Conservation (phyloP, 2,329 filamentous ascomycete species). For the Colletotrichum sansevieriae region DNA sequence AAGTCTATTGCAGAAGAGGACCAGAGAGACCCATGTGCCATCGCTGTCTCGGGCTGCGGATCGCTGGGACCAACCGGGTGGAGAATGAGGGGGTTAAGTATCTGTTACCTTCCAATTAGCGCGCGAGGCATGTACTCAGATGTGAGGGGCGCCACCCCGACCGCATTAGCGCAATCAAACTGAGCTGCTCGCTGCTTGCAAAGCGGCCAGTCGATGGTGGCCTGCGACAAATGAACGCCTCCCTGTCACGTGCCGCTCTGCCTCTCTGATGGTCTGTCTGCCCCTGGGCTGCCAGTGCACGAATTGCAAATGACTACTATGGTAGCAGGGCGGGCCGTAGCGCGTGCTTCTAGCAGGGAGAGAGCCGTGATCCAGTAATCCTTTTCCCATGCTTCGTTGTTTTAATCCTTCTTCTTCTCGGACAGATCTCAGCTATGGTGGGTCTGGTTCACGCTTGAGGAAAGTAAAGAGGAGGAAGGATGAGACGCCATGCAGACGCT, state of each 20-base stretch:
- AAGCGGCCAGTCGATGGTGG: slow-evolving; percentile 34
- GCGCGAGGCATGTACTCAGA: background rate
- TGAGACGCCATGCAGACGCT: slow-evolving; percentile 5
- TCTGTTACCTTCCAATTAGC: slow-evolving; percentile 13
- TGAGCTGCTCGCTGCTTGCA: slow-evolving; percentile 17
- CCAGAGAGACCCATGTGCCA: slow-evolving; percentile 16
- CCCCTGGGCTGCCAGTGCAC: too few species aligned
- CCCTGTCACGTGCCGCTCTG: slow-evolving; percentile 29
- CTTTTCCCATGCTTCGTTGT: background rate
- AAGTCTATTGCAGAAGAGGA: slow-evolving; percentile 17
- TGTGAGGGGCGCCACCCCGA: slow-evolving; percentile 28
- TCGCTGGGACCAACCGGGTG: slow-evolving; percentile 18
- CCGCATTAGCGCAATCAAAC: slow-evolving; percentile 42
- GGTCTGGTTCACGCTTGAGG: background rate
- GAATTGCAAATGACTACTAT: background rate
- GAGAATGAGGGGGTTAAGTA: slow-evolving; percentile 28
- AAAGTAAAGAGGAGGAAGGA: slow-evolving; percentile 8
- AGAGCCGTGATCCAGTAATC: background rate
- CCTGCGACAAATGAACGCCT: slow-evolving; percentile 15
- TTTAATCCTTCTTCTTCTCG: background rate
- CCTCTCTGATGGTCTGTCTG: background rate
- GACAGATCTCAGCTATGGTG: background rate
- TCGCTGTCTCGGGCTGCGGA: slow-evolving; percentile 1
- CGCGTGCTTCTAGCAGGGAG: background rate
- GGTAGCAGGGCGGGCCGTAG: background rate